A percentile compares a stretch with the other conserved stretches of the same genome.
Evolutionary conservation across 805 yeast species (phyloP).

Genomic region (Candida multigemmis): DNA sequence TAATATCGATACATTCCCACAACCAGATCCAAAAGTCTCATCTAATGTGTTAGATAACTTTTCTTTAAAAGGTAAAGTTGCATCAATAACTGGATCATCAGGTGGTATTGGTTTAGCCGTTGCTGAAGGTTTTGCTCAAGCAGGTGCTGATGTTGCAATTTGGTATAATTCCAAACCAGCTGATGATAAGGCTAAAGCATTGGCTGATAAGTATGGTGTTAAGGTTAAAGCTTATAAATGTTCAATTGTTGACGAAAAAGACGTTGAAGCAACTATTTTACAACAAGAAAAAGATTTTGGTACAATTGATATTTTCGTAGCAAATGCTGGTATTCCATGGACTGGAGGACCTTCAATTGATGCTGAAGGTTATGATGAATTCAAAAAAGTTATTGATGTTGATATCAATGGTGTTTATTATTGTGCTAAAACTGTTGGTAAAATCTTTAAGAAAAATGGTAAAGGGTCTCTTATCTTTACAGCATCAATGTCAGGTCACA

Average conservation of each 20-base stretch:
- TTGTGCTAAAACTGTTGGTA: slow-evolving; percentile 34
- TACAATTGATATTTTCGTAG: slow-evolving; percentile 73
- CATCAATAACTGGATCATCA: slow-evolving; percentile 79
- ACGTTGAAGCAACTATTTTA: slow-evolving; percentile 39
- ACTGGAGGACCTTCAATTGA: slow-evolving; percentile 44
- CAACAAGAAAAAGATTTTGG: slow-evolving; percentile 64
- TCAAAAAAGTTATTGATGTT: slow-evolving; percentile 28
- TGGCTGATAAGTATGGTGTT: slow-evolving; percentile 51
- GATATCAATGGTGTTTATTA: slow-evolving; percentile 35
- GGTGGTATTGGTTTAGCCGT: slow-evolving; percentile 77
- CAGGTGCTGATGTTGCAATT: slow-evolving; percentile 68
- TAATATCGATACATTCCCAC: slow-evolving; percentile 38
- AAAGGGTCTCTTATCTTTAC: slow-evolving; percentile 35
- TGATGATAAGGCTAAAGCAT: slow-evolving; percentile 49
- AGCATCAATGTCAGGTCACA: slow-evolving; percentile 40
- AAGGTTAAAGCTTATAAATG: slow-evolving; percentile 58
- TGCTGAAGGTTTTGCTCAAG: slow-evolving; percentile 78
- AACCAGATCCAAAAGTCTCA: slow-evolving; percentile 42
- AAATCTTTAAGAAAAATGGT: slow-evolving; percentile 28
- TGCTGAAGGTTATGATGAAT: slow-evolving; percentile 22
- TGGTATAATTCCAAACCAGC: slow-evolving; percentile 45
- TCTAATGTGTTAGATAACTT: slow-evolving; percentile 56
- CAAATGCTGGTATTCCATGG: slow-evolving; percentile 90
- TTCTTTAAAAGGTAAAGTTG: slow-evolving; percentile 73
- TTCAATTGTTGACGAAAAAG: slow-evolving; percentile 39